Base-by-base conservation (phyloP, 148 eudicot genomes). In the Fagopyrum homotropicum region DNA sequence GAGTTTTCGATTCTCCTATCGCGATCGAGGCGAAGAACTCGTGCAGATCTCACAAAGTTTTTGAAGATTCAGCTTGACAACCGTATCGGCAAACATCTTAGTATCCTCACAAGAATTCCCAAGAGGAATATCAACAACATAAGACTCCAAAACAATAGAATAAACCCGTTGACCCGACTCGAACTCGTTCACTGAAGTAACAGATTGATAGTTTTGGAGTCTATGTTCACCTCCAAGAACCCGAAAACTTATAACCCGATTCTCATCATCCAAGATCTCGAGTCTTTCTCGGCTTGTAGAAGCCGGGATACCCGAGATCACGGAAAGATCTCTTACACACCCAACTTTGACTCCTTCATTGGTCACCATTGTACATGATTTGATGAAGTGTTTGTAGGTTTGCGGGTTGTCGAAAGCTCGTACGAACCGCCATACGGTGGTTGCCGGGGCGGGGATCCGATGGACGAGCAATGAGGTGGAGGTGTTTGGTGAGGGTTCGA, bases 81-180 rank as follows among this genome's bases (percentile, higher is more conserved):
- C 80, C 1, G 87, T 84, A 44, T 84, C 87, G 6, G 82, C 82
- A 35, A 84, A 84, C 79, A 82, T 70, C 56, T 82, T 75, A 56
- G 87, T 84, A 59, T 84, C 87, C 49, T 81, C 87, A 66, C 75
- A 74, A 0, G 81, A 72, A 29, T 82, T 84, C 72, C 82, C 84
- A 22, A 73, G 81, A 11, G 84, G 87, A 45, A 82, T 82, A 75
- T 84, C 87, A 51, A 84, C 87, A 16, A 75, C 59, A 72, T 78
- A 83, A 54, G 86, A 83, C 54, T 83, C 86, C 73, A 83, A 61
- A 48, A 80, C 83, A 63, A 80, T 72, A 30, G 79, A 75, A 57
- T 79, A 76, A 14, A 9, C 69, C 16, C 74, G 76, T 49, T 72
- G 78, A 81, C 46, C 83, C 84, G 71, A 12, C 80, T 70, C 68